phyloP scores from a whole-genome alignment of 169 alveolate genomes.

The Cyclospora cayetanensis region DNA sequence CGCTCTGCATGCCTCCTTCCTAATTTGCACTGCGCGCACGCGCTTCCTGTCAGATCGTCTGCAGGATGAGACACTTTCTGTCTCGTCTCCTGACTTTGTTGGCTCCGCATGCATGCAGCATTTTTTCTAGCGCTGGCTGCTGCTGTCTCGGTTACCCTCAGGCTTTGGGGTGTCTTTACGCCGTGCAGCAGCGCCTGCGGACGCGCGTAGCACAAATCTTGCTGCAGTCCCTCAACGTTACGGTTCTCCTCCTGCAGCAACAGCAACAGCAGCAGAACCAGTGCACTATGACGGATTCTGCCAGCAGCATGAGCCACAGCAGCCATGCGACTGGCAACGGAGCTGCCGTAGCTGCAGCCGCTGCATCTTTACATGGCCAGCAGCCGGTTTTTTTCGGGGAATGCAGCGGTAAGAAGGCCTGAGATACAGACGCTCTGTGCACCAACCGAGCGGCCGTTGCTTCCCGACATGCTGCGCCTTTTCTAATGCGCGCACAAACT shows the following conservation, averaged over 20 bases:
- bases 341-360: neutral
- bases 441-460: too few relatives aligned
- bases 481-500: neutral
- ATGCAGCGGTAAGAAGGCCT: neutral
- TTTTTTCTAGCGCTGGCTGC: conserved; percentile 48
- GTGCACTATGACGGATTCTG: neutral
- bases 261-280: neutral
- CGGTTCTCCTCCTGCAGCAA: neutral
- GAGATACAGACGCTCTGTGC: neutral
- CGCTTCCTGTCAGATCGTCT: too few relatives aligned
- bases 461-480: neutral
- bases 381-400: neutral
- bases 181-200: conserved; percentile 42
- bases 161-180: conserved; percentile 39
- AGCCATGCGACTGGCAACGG: neutral
- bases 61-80: too few relatives aligned
- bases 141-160: neutral
- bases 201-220: conserved; percentile 21
- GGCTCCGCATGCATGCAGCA: too few relatives aligned
- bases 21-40: too few relatives aligned
- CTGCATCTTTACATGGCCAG: neutral
- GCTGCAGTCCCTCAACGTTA: conserved; percentile 36
- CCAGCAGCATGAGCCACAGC: neutral
- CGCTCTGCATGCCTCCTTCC: too few relatives aligned
- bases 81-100: too few relatives aligned